Percentiles rank a stretch among this genome's conserved stretches.
Evolutionary conservation across 1,284 basidiomycete species (phyloP).

Genomic region (Retiboletus flavoniger): DNA sequence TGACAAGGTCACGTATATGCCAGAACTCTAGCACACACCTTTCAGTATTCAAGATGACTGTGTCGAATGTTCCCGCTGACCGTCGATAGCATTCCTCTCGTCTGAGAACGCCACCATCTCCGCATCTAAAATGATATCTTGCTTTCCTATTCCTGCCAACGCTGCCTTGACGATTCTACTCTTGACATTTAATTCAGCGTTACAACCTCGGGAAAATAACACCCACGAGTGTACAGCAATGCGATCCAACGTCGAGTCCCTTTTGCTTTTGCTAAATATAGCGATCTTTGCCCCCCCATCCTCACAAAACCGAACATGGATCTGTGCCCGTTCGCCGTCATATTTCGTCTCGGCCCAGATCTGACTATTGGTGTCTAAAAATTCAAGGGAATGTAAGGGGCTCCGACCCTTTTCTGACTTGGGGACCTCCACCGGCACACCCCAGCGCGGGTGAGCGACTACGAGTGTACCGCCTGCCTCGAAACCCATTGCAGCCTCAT

Average conservation of each 20-base stretch:
- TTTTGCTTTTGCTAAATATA: conserved; percentile 83
- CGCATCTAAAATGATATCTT: conserved; percentile 74
- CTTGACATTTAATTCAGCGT: conserved; percentile 1
- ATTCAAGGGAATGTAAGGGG: conserved; percentile 53
- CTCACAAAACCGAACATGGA: conserved; percentile 63
- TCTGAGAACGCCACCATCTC: conserved; percentile 85
- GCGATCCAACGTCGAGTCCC: conserved; percentile 77
- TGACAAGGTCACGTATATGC: conserved; percentile 60
- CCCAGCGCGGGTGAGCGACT: conserved; percentile 34
- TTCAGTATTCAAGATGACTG: conserved; percentile 3
- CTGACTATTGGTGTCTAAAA: conserved; percentile 43
- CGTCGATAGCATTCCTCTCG: conserved; percentile 50
- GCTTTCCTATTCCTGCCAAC: conserved; percentile 43
- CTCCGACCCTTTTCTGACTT: conserved; percentile 74
- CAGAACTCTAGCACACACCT: conserved; percentile 57
- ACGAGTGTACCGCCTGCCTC: conserved; percentile 38
- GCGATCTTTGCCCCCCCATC: conserved; percentile 49
- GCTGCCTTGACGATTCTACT: conserved; percentile 61
- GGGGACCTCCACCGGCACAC: conserved; percentile 65
- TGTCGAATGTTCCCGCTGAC: conserved; percentile 36
- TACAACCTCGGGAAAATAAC: background rate
- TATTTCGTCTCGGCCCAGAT: conserved; percentile 89
- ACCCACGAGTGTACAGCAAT: conserved; percentile 63
- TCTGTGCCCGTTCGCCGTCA: conserved; percentile 87
- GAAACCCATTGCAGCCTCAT: conserved; percentile 55